Base-by-base conservation (phyloP, 768 basidiomycete species). In the Russula sp. region DNA sequence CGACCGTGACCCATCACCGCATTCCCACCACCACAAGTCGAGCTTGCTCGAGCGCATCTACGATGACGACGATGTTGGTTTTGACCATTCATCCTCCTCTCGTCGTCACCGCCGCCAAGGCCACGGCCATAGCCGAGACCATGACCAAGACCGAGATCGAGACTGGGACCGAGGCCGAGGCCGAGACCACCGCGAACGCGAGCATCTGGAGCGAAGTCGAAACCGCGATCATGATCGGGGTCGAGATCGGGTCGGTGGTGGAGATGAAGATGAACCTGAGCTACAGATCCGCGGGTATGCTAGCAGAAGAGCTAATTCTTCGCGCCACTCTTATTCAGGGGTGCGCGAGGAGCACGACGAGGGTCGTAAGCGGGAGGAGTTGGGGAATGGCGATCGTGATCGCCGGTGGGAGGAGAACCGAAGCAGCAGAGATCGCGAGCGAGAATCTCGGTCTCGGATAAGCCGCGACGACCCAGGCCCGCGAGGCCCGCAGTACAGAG, bases 401-500 rank as follows among this genome's bases (percentile, higher is more conserved):
- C 59, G 65, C 11, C 43, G 36, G 20, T 7, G 65, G 52, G 54
- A 67, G 16, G 56, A 58, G 7, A 59, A 53, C 25, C 62, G 68
- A 34, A 63, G 35, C 18, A 63, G 41, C n/a, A 42, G 45, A 18
- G 60, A 64, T 38, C 66, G 34, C 36, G 49, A 63, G 16, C 42
- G 38, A 11, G 46, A 57, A 36, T 32, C 50, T 35, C 56, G 56
- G 42, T 32, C 50, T 35, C 56, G 56, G 39, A 11, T 46, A 20
- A 58, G 66, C 18, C 60, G 60, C n/a, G 65, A 64, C 2, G 63
- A 58, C 14, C 65, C 66, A 16, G 63, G 67, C 10, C 51, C 63
- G 8, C 66, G 71, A 32, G 69, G 70, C 7, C 73, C 73, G 10
- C 68, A 70, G n/a, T 73, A 73, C 52, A 69, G 63, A 32, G 73